Conservation (phyloP, 2,329 filamentous ascomycete genomes). For the Fusarium sp. region DNA sequence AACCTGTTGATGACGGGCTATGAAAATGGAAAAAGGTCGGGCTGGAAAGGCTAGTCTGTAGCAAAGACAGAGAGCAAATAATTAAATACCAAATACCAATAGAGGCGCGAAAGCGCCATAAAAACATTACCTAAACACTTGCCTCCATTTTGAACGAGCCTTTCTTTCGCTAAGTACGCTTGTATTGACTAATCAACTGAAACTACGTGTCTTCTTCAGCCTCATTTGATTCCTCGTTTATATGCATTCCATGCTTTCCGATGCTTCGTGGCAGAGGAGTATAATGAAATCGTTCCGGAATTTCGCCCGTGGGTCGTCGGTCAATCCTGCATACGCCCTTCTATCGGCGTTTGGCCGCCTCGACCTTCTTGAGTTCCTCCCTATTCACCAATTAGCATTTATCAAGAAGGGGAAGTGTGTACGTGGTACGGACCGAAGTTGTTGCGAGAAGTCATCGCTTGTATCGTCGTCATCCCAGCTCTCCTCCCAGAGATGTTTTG, state of each 20-base stretch:
- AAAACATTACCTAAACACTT: not conserved
- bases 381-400: conserved; percentile 55
- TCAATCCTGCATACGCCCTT: not conserved
- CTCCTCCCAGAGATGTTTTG: conserved; percentile 94
- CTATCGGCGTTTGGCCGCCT: conserved; percentile 74
- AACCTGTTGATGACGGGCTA: conserved; percentile 47
- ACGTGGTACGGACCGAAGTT: conserved; percentile 78
- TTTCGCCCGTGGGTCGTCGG: not conserved
- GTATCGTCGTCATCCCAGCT: conserved; percentile 99
- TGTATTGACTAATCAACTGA: conserved; percentile 37
- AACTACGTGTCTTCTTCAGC: not conserved
- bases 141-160: not conserved
- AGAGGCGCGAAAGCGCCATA: conserved; percentile 23
- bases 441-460: conserved; percentile 93
- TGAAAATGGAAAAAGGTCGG: conserved; percentile 47
- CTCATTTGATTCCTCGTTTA: not conserved
- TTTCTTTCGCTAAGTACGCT: not conserved
- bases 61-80: conserved; percentile 37
- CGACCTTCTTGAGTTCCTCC: conserved; percentile 95
- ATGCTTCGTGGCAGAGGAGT: not conserved
- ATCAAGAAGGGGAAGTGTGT: not conserved
- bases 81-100: conserved; percentile 41
- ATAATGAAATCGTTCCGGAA: not conserved
- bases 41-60: conserved; percentile 52
- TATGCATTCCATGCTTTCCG: not conserved